Evolutionary conservation across 1,284 basidiomycete genomes (phyloP), one percentile per base, ranked within the genome.

Genomic region (Pisolithus thermaeus): DNA sequence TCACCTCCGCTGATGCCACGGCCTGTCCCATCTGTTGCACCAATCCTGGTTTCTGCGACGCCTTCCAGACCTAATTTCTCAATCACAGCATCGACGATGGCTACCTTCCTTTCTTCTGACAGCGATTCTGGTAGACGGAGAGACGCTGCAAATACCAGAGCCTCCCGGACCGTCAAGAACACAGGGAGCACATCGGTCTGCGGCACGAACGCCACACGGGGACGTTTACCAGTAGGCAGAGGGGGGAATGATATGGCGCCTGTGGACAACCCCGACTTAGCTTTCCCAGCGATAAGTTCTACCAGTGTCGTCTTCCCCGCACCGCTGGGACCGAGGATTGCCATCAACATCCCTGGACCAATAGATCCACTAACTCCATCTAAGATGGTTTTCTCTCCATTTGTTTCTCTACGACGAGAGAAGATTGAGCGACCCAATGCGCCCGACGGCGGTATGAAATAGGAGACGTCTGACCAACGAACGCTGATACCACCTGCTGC

Each of bases 1-100:
- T 94, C 91, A 20, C 91, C 91, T 14, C 91, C 92, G 52, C 86
- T 90, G 42, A 94, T 92, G 2, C 91, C 87, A 46, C 90, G 75
- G 52, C 80, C 77, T 18, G 70, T 72, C 22, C 63, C 67, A 51
- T 73, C 68, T 1, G 66, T 69, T 8, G 64, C 76, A 1, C 92
- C 92, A 39, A 96, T 91, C 43, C 87, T 74, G 1, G 80, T 77
- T 62, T 93, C 70, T n/a, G 80, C 81, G 12, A 94, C 73, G 40
- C 80, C 73, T 7, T 75, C 67, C 25, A 97, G 78, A 2, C 90
- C 90, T 2, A 97, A 79, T 61, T 87, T 87, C 20, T 78, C 75
- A 59, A 96, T 75, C 14, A 95, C 75, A 20, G 76, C 69, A 23
- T 82, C 76, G 2, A 87, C 91, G 12, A 88, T 77, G 43, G 79